Base-by-base conservation (phyloP, 805 yeast species). In the Naumovozyma dairenensis region DNA sequence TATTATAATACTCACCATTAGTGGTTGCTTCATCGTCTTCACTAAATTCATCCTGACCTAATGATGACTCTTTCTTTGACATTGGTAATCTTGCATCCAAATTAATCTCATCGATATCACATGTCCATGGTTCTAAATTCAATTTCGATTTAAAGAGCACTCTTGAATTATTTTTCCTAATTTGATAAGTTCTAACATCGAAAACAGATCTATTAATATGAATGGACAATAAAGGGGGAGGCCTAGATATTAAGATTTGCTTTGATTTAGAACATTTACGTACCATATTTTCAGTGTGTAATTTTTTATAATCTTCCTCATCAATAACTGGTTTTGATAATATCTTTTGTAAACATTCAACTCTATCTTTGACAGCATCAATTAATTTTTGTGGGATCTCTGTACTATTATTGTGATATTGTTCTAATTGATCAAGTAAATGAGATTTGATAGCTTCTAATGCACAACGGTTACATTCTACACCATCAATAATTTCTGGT, bases 171-270 rank as follows among this genome's bases (percentile, higher is more conserved):
- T 87, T 87, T 55, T 89, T 89, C 43, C 83, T 72, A 18, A 85
- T 80, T 66, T 72, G 73, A 39, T 82, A 92, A 0, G 94, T 81
- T 36, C 73, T 65, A 35, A 92, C 83, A 56, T 89, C 96, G 57
- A 86, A 89, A 10, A 84, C 96, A 2, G 95, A 84, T 51, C 98
- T 72, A 55, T 89, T 89, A 42, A 89, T 80, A 56, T 92, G 97
- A 28, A 89, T 71, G 34, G 89, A 74, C 29, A 89, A 65, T 36
- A 84, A 67, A 8, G 86, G 80, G 1, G 96, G 94, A 0, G 92
- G 89, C 48, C 87, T 69, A 16, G 85, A 71, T 43, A 86, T 71
- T 48, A 74, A 68, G 16, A 79, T 79, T 51, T 87, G 96, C 55
- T 86, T 87, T 2, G 87, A 77, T 58, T 89, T 89, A 32, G 74